phyloP scores from a whole-genome alignment of 495 filamentous ascomycete genomes.

The Tetracladium setigerum region DNA sequence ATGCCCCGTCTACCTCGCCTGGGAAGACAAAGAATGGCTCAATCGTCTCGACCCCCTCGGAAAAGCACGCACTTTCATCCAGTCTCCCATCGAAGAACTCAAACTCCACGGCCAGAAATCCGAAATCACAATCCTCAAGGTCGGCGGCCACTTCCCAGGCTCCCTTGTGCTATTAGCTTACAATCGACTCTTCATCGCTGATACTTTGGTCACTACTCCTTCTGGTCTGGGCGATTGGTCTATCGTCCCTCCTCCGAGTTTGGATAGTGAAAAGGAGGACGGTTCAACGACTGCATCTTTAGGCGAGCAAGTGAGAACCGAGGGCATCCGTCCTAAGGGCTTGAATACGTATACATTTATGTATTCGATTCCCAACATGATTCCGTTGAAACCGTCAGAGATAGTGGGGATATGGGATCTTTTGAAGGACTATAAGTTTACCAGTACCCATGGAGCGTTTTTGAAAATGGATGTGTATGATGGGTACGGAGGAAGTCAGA shows the following conservation, averaged over 20 bases:
- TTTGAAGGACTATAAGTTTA: slow-evolving; percentile 50
- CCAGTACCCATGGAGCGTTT: slow-evolving; percentile 60
- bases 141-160: slow-evolving; percentile 70
- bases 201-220: slow-evolving; percentile 62
- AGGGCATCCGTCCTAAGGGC: slow-evolving; percentile 39
- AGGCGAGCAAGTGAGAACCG: slow-evolving; percentile 26
- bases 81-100: slow-evolving; percentile 27
- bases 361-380: slow-evolving; percentile 78
- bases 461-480: slow-evolving; percentile 44
- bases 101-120: slow-evolving; percentile 29
- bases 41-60: slow-evolving; percentile 26
- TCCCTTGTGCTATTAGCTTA: slow-evolving; percentile 47
- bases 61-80: slow-evolving; percentile 34
- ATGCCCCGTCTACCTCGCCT: slow-evolving; percentile 55
- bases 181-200: slow-evolving; percentile 56
- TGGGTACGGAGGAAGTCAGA: slow-evolving; percentile 10
- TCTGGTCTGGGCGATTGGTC: slow-evolving; percentile 37
- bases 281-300: not conserved
- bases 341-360: slow-evolving; percentile 63
- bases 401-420: slow-evolving; percentile 45
- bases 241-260: slow-evolving; percentile 15
- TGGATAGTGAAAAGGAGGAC: slow-evolving; percentile 18
- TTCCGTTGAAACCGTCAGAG: slow-evolving; percentile 54
- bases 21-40: slow-evolving; percentile 57
- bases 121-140: slow-evolving; percentile 55